phyloP scores from a whole-genome alignment of 1,284 basidiomycete genomes.

The Ceratobasidium sp. region DNA sequence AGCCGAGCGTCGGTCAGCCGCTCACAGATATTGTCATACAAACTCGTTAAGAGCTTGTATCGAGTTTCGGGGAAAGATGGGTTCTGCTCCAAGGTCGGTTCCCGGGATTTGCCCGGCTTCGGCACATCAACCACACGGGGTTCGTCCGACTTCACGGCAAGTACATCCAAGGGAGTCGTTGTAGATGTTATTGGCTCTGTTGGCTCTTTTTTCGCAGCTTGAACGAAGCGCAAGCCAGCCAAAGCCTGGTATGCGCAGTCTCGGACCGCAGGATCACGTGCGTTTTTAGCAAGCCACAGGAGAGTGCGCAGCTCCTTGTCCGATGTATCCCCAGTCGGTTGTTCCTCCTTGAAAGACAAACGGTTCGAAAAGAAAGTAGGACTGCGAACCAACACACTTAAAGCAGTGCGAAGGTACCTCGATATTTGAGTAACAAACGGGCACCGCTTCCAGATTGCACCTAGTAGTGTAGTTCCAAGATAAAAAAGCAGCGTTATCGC shows the following conservation, averaged over 20 bases:
- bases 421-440: neutral
- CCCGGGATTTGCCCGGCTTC: neutral
- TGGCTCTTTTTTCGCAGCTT: neutral
- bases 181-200: too few relatives aligned
- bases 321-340: neutral
- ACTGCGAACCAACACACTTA: neutral
- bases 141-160: too few relatives aligned
- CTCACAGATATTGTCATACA: neutral
- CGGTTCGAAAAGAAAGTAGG: neutral
- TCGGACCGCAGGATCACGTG: neutral
- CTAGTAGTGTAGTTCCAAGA: neutral
- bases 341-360: neutral
- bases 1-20: neutral
- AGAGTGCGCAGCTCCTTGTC: neutral
- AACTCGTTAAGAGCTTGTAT: neutral
- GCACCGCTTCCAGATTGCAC: neutral
- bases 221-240: neutral
- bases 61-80: neutral
- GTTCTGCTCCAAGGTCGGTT: too few relatives aligned
- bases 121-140: neutral
- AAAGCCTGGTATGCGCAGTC: slow-evolving; percentile 4
- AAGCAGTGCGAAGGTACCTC: neutral
- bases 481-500: neutral
- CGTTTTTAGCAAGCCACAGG: neutral
- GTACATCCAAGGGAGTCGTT: too few relatives aligned